Evolutionary conservation across 441 rosid species (phyloP).

Genomic region (Bruguiera hainesii): DNA sequence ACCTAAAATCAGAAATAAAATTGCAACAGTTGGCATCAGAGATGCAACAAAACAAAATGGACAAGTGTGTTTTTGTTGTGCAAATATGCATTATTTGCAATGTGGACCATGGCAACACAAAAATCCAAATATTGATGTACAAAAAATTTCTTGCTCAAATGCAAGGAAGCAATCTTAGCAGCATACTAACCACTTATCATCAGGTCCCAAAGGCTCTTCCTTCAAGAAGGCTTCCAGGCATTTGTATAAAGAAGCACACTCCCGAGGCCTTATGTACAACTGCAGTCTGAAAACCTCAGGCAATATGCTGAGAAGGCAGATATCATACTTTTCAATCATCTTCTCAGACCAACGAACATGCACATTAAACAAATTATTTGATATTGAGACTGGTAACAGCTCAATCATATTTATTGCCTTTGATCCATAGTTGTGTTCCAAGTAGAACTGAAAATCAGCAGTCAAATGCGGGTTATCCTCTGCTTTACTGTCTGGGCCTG

Average conservation of each 20-base stretch:
- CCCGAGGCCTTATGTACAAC: constrained; percentile 39
- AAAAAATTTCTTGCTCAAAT: not conserved
- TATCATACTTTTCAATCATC: constrained; percentile 44
- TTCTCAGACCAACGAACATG: constrained; percentile 49
- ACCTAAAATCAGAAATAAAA: constrained; percentile 31
- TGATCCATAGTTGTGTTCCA: constrained; percentile 43
- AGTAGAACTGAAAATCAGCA: constrained; percentile 55
- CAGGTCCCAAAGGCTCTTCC: constrained; percentile 76
- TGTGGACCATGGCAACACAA: too few relatives aligned
- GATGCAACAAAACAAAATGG: constrained; percentile 4
- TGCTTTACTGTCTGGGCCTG: constrained; percentile 32
- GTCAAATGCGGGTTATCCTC: constrained; percentile 34
- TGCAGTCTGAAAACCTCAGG: constrained; percentile 49
- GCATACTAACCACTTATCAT: constrained; percentile 73
- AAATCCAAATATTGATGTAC: not conserved
- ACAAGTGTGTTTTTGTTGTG: not conserved
- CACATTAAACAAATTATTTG: constrained; percentile 27
- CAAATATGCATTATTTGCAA: too few relatives aligned
- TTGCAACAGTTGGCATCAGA: constrained; percentile 11
- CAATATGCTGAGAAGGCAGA: constrained; percentile 40
- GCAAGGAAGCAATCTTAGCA: not conserved
- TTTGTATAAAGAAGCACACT: constrained; percentile 55
- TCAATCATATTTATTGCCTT: constrained; percentile 45
- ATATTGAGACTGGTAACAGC: constrained; percentile 23
- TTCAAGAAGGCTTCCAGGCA: constrained; percentile 72